Percentiles rank a stretch among this genome's conserved stretches.
These are phyloP conservation scores for Alternaria panax DNA, from an alignment of 2,329 filamentous ascomycete genomes.

Conservation along the genomic window DNA sequence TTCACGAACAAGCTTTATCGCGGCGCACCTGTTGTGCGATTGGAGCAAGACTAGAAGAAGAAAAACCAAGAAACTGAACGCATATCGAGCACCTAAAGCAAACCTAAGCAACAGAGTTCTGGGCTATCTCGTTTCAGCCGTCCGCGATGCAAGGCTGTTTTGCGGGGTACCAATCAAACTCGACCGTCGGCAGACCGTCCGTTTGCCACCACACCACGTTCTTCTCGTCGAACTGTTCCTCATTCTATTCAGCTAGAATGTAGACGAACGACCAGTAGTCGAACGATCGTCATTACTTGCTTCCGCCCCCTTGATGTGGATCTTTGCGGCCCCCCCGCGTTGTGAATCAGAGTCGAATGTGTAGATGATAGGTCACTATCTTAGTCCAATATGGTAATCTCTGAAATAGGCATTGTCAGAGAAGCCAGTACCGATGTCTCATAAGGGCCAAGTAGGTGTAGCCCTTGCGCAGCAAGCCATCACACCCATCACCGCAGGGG, in stretches of 20 bases:
- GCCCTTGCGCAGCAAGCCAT: conserved; percentile 14
- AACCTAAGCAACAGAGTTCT: conserved; percentile 16
- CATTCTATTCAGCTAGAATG: not conserved
- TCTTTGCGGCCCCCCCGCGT: not conserved
- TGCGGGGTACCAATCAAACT: conserved; percentile 16
- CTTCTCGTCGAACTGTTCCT: conserved; percentile 2
- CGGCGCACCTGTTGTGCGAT: conserved; percentile 5
- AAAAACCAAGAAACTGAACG: conserved; percentile 6
- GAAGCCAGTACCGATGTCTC: conserved; percentile 15
- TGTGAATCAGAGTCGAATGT: not conserved
- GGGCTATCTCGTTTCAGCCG: conserved; percentile 13
- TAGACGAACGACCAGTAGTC: not conserved
- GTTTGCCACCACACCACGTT: conserved; percentile 8
- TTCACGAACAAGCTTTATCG: conserved; percentile 10
- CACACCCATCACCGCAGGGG: conserved; percentile 12
- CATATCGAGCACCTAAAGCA: conserved; percentile 5
- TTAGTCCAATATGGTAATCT: conserved; percentile 2
- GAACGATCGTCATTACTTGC: not conserved
- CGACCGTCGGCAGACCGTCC: not conserved
- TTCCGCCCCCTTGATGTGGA: not conserved
- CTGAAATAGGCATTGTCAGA: not conserved
- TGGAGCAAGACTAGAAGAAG: not conserved
- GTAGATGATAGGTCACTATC: not conserved
- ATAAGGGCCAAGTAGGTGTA: conserved; percentile 7
- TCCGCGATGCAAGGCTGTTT: conserved; percentile 6